phyloP scores from a whole-genome alignment of 805 yeast genomes.

The Priceomyces carsonii region DNA sequence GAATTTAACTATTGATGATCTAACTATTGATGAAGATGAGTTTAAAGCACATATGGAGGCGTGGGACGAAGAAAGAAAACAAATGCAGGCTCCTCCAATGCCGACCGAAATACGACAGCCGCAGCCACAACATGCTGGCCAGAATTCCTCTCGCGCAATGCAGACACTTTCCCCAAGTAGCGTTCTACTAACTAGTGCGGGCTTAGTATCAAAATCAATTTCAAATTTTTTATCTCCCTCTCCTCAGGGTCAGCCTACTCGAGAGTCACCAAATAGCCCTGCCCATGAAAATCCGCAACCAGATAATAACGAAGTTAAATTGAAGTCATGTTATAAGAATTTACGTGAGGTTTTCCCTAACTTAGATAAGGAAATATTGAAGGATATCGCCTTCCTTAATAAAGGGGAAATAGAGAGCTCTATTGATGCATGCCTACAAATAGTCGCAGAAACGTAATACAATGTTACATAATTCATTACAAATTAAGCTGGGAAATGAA shows the following conservation, averaged over 20 bases:
- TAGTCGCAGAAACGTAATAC: conserved; percentile 20
- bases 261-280: conserved; percentile 3
- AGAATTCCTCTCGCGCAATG: conserved; percentile 4
- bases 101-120: conserved; percentile 9
- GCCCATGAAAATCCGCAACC: conserved; percentile 2
- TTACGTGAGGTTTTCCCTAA: conserved; percentile 74
- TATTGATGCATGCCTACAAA: conserved; percentile 58
- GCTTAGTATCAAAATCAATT: conserved; percentile 51
- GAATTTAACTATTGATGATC: conserved; percentile 53
- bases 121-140: conserved; percentile 16
- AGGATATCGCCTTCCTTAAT: conserved; percentile 68
- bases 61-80: conserved; percentile 41
- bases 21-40: conserved; percentile 64
- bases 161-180: conserved; percentile 35
- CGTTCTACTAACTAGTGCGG: conserved; percentile 48
- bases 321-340: conserved; percentile 37
- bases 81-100: conserved; percentile 7
- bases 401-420: conserved; percentile 69
- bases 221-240: conserved; percentile 41
- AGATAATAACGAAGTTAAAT: conserved; percentile 7
- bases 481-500: too few relatives aligned
- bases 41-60: conserved; percentile 56
- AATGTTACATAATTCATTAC: too few relatives aligned
- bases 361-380: conserved; percentile 65
- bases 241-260: conserved; percentile 26